These are phyloP conservation scores for Macadamia tetraphylla DNA, from an alignment of 164 flowering plant species.

Conservation along the genomic window DNA sequence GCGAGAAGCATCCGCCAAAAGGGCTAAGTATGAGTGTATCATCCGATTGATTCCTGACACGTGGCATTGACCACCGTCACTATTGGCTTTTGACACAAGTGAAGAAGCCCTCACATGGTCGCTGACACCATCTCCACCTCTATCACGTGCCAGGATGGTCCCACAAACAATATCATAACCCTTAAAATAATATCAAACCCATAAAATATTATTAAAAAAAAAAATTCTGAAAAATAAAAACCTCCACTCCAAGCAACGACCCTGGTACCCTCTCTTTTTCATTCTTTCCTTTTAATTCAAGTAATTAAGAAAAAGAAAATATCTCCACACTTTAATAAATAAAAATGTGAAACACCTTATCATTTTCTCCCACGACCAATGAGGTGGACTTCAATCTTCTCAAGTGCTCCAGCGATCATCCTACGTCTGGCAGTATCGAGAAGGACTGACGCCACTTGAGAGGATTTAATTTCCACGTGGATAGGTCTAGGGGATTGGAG, in stretches of 20 bases:
- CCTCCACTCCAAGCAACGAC: conserved; percentile 46
- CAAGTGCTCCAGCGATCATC: too few relatives aligned
- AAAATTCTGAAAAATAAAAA: conserved; percentile 11
- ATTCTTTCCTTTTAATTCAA: conserved; percentile 37
- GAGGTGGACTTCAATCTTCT: conserved; percentile 10
- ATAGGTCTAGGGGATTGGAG: too few relatives aligned
- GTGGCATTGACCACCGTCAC: too few relatives aligned
- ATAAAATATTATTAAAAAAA: neutral
- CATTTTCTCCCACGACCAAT: neutral
- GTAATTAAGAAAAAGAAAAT: conserved; percentile 18
- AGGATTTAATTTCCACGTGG: too few relatives aligned
- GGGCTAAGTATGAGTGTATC: too few relatives aligned
- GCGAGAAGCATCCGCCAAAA: too few relatives aligned
- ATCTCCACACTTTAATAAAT: conserved; percentile 12
- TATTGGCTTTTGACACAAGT: conserved; percentile 35
- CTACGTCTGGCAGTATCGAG: too few relatives aligned
- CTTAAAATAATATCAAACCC: too few relatives aligned
- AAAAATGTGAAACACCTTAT: conserved; percentile 2
- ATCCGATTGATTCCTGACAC: too few relatives aligned
- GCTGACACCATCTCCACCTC: conserved; percentile 48
- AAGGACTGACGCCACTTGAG: too few relatives aligned
- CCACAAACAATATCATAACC: conserved; percentile 15
- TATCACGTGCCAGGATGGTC: conserved; percentile 44
- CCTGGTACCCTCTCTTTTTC: conserved; percentile 28
- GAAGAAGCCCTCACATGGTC: conserved; percentile 46